Percentiles rank a stretch among this genome's conserved stretches.
Conservation (phyloP, 768 basidiomycete species). For the Kwoniella bestiolae region DNA sequence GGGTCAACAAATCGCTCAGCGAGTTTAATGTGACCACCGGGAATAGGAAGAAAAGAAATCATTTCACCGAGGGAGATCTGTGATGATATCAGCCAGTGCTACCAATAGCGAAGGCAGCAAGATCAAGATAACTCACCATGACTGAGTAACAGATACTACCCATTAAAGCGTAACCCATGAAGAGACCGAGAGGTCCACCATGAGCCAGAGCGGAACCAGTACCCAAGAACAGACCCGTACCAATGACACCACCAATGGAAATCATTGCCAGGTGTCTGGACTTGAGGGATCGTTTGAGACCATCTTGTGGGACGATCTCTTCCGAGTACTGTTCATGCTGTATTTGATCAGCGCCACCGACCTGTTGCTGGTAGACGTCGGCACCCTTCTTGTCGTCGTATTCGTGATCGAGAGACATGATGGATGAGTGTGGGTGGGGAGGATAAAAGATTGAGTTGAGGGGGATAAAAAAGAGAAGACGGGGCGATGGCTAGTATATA, state of each 20-base stretch:
- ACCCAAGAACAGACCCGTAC: conserved; percentile 66
- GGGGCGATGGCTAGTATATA: background rate
- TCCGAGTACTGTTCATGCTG: background rate
- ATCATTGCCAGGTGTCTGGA: conserved; percentile 40
- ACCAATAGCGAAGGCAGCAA: background rate
- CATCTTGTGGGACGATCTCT: conserved; percentile 8
- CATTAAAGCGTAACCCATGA: conserved; percentile 44
- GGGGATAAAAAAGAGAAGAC: background rate
- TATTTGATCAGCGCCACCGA: conserved; percentile 11
- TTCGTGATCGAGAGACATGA: conserved; percentile 18
- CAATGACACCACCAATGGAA: conserved; percentile 42
- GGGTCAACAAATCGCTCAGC: conserved; percentile 63
- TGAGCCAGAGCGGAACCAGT: conserved; percentile 56
- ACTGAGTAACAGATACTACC: conserved; percentile 59
- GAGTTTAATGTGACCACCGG: conserved; percentile 50
- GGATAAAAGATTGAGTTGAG: background rate
- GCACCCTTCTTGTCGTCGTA: conserved; percentile 28
- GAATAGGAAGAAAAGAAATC: conserved; percentile 48
- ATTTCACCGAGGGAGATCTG: conserved; percentile 47
- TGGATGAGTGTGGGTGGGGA: background rate
- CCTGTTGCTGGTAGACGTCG: conserved; percentile 21
- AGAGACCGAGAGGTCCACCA: conserved; percentile 50
- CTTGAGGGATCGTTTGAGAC: conserved; percentile 35
- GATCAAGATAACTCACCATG: conserved; percentile 62
- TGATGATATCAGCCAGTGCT: background rate